Evolutionary conservation across 192 early-diverging fungal species (phyloP), one percentile per base, ranked within the genome.

Genomic region (Backusella sp.): DNA sequence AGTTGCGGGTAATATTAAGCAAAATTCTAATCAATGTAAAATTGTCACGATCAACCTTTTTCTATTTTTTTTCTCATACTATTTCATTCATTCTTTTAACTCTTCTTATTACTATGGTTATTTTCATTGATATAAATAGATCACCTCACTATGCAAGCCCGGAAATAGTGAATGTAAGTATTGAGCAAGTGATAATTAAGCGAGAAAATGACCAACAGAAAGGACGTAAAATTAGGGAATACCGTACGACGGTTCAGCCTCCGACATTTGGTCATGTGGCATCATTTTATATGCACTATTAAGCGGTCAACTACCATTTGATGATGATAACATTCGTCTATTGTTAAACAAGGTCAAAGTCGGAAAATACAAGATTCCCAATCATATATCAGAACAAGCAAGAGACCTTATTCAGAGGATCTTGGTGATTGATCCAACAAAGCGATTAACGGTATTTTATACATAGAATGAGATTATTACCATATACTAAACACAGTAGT

Each of bases 221-320:
- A 69, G 26, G 4, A 35, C 21, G 46, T 78, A 34, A 53, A 32
- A 74, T 42, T 37, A 88, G 84, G 91, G 90, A 23, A 76, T 87
- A 52, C 79, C 81, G 30, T 94, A 93, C 75, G 86, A 92, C 73
- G 92, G 92, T 35, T 78, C 88, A 15, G 72, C 86, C 9, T 86
- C 91, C 19, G 92, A 94, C 73, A 87, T 94, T 41, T 94, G 92
- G 92, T 89, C 87, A 37, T 91, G 90, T 76, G 92, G 92, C 2
- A 86, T 94, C n/a, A 93, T 94, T 41, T 76, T 94, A 11, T 94
- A 83, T 78, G 92, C 91, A 0, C 72, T 94, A n/a, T 72, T 94
- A 32, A 89, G 87, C 35, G 92, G 92, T 11, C 87, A 90, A 71
- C 77, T 94, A 41, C 92, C 92, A 6, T 94, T 94, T 84, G 91